These are phyloP conservation scores for Candida michaelii DNA, from an alignment of 805 yeast genomes.

Conservation along the genomic window DNA sequence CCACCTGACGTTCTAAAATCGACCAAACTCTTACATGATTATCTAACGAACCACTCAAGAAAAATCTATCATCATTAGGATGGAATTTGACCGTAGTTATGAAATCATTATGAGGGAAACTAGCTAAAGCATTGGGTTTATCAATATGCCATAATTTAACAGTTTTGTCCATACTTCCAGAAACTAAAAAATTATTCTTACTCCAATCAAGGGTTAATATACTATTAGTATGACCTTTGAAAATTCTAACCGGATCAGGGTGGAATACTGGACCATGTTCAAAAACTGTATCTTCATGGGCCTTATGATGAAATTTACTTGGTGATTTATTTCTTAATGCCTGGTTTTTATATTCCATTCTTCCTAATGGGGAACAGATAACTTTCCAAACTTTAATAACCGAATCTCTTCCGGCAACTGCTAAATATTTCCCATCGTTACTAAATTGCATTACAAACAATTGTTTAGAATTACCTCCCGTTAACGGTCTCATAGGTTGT, in stretches of 20 bases:
- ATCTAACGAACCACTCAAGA: slow-evolving; percentile 79
- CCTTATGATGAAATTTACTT: slow-evolving; percentile 9
- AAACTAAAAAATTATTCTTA: slow-evolving; percentile 72
- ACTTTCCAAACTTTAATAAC: slow-evolving; percentile 76
- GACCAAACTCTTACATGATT: slow-evolving; percentile 80
- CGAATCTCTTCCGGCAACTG: slow-evolving; percentile 80
- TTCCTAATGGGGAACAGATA: slow-evolving; percentile 66
- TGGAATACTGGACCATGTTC: slow-evolving; percentile 78
- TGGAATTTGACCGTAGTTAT: slow-evolving; percentile 81
- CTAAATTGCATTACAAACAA: slow-evolving; percentile 77
- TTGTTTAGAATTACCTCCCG: slow-evolving; percentile 35
- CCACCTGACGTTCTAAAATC: slow-evolving; percentile 67
- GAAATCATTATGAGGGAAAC: slow-evolving; percentile 74
- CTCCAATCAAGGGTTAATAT: slow-evolving; percentile 86
- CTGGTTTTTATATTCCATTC: slow-evolving; percentile 44
- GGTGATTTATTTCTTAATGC: slow-evolving; percentile 12
- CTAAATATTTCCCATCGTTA: slow-evolving; percentile 77
- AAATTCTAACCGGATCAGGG: slow-evolving; percentile 58
- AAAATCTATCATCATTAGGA: slow-evolving; percentile 84
- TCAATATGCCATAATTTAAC: slow-evolving; percentile 85
- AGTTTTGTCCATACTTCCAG: slow-evolving; percentile 84
- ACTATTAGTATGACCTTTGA: slow-evolving; percentile 67
- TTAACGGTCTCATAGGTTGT: neutral
- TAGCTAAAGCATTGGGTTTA: slow-evolving; percentile 57
- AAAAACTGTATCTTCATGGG: slow-evolving; percentile 17